Evolutionary conservation across 2,329 filamentous ascomycete genomes (phyloP).

Genomic region (Ophiocordyceps unilateralis): DNA sequence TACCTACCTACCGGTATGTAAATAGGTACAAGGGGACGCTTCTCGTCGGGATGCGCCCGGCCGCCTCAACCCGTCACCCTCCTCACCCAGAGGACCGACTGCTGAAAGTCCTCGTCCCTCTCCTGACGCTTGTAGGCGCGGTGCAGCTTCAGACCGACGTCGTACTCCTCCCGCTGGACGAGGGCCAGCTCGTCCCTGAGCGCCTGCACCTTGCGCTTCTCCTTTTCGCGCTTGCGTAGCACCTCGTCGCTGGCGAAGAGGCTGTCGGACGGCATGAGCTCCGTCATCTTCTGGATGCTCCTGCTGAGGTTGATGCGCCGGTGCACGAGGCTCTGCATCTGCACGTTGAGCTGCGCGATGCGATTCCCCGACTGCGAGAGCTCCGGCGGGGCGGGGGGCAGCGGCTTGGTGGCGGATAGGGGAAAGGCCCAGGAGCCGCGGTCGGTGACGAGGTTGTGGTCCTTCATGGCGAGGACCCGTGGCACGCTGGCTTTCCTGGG

Average conservation of each 20-base stretch:
- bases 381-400: constrained; percentile 46
- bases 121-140: constrained; percentile 61
- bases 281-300: constrained; percentile 60
- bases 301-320: constrained; percentile 54
- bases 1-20: too few relatives aligned
- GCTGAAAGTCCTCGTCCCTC: constrained; percentile 45
- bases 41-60: too few relatives aligned
- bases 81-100: constrained; percentile 60
- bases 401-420: constrained; percentile 34
- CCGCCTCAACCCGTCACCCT: constrained; percentile 46
- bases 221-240: constrained; percentile 32
- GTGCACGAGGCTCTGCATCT: constrained; percentile 46
- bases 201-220: constrained; percentile 48
- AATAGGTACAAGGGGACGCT: too few relatives aligned
- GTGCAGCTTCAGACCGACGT: constrained; percentile 58
- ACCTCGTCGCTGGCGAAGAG: constrained; percentile 51
- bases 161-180: constrained; percentile 60
- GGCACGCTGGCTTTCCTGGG: background rate
- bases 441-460: constrained; percentile 1
- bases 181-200: constrained; percentile 53
- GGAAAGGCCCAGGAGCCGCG: constrained; percentile 13
- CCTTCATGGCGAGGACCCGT: constrained; percentile 1
- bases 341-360: constrained; percentile 48
- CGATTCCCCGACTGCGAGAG: constrained; percentile 38
- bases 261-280: constrained; percentile 56